A percentile compares a stretch with the other conserved stretches of the same genome.
These are phyloP conservation scores for Nicotiana undulata DNA, from an alignment of 257 asterid species.

Conservation along the genomic window DNA sequence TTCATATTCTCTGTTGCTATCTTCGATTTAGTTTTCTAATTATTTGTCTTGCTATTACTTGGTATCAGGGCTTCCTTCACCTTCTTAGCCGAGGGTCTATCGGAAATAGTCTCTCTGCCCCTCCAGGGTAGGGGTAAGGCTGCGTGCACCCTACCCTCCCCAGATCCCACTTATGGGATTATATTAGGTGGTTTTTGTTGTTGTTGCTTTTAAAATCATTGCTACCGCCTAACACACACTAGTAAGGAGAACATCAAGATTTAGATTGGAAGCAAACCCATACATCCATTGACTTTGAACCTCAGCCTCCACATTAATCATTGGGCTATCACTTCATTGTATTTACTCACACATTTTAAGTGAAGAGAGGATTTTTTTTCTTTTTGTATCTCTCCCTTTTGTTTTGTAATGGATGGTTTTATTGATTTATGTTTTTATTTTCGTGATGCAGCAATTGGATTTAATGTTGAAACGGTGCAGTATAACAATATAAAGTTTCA, in stretches of 20 bases:
- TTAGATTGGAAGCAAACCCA: not conserved
- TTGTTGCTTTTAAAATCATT: too few species aligned
- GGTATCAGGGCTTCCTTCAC: too few species aligned
- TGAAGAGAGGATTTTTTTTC: not conserved
- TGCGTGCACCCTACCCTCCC: too few species aligned
- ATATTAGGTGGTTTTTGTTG: too few species aligned
- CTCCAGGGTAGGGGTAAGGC: too few species aligned
- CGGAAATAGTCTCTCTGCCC: too few species aligned
- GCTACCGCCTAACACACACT: not conserved
- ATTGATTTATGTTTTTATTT: not conserved
- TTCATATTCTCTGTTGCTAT: too few species aligned
- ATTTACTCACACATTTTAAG: not conserved
- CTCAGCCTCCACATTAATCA: not conserved
- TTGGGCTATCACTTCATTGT: not conserved
- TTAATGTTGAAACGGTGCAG: slow-evolving; percentile 93
- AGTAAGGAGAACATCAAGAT: not conserved
- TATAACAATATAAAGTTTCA: slow-evolving; percentile 80
- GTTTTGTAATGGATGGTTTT: not conserved
- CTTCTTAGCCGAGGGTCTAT: too few species aligned
- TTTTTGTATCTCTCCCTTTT: not conserved
- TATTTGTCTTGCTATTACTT: too few species aligned
- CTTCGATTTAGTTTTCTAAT: too few species aligned
- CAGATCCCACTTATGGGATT: too few species aligned
- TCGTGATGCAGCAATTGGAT: slow-evolving; percentile 74
- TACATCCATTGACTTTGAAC: not conserved